Evolutionary conservation across 1,139 yeast species (phyloP), one percentile per base, ranked within the genome.

Genomic region (Saccharomyces hybrid): DNA sequence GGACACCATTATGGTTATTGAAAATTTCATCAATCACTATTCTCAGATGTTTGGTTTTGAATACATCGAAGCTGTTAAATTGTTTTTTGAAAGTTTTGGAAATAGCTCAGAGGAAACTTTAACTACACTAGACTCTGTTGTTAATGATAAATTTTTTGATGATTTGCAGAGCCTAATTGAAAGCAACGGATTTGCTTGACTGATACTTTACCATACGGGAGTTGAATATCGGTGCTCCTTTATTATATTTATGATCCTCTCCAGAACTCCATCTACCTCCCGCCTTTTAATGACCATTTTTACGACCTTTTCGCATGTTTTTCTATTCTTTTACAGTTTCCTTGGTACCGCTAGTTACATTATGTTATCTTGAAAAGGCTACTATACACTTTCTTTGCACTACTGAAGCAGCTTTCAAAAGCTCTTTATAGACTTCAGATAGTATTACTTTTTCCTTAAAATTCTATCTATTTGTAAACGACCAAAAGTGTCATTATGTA

Each of bases 1-100:
- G 19, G 56, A 57, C 25, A 51, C 59, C 46, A 48, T 62, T 19
- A 54, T 54, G 13, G 52, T 59, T 7, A 55, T 62, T 25, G 58
- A 56, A 28, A 52, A 53, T 27, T 64, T 64, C 55, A 57, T 60
- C 27, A 58, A 59, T 23, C 57, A 59, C 48, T 64, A 64, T 50
- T 52, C 62, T 4, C 52, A 58, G 16, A 48, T 63, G 48, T 63
- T 58, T 50, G 68, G 67, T n/a, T 58, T 54, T 48, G 53, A 60
- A 23, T 64, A 64, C 49, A 58, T 63, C 44, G 58, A 62, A 26
- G 55, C 57, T 32, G 68, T 62, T 5, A 57, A 58, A 34, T 50
- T 51, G 7, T 64, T 64, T 48, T 60, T 61, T 46, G 55, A 48
- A 14, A 56, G 52, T 4, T 16, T 28, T 14, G 48, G 14, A 23